phyloP scores from a whole-genome alignment of 805 yeast genomes.

The Pichia phayaonensis region DNA sequence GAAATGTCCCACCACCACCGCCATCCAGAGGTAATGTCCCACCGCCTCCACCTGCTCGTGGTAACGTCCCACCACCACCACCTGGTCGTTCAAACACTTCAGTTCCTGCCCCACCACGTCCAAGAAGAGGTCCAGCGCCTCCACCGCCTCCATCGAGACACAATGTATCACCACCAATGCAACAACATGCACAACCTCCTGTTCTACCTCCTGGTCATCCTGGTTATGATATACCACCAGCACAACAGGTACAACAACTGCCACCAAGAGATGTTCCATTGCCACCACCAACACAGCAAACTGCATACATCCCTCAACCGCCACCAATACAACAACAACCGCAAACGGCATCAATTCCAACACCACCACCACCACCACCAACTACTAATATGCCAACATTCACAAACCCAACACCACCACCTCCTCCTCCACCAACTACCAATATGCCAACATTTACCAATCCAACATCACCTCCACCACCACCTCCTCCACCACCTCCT shows the following conservation, averaged over 20 bases:
- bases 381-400: slow-evolving; percentile 14
- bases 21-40: slow-evolving; percentile 21
- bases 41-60: slow-evolving; percentile 19
- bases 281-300: neutral
- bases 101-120: slow-evolving; percentile 22
- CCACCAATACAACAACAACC: neutral
- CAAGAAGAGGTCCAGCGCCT: slow-evolving; percentile 32
- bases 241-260: neutral
- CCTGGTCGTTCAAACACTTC: neutral
- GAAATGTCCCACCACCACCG: slow-evolving; percentile 21
- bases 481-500: slow-evolving; percentile 23
- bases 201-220: slow-evolving; percentile 5
- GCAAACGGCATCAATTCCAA: neutral
- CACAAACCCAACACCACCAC: neutral
- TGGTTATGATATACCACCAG: neutral
- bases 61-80: slow-evolving; percentile 20
- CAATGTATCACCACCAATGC: slow-evolving; percentile 39
- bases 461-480: slow-evolving; percentile 15
- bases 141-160: slow-evolving; percentile 40
- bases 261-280: neutral
- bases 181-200: slow-evolving; percentile 19
- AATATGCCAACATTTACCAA: neutral
- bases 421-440: neutral
- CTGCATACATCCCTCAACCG: too few relatives aligned
- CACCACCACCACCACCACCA: slow-evolving; percentile 16